phyloP scores from a whole-genome alignment of 352 stramenopile genomes.

The Phytophthora ramorum region DNA sequence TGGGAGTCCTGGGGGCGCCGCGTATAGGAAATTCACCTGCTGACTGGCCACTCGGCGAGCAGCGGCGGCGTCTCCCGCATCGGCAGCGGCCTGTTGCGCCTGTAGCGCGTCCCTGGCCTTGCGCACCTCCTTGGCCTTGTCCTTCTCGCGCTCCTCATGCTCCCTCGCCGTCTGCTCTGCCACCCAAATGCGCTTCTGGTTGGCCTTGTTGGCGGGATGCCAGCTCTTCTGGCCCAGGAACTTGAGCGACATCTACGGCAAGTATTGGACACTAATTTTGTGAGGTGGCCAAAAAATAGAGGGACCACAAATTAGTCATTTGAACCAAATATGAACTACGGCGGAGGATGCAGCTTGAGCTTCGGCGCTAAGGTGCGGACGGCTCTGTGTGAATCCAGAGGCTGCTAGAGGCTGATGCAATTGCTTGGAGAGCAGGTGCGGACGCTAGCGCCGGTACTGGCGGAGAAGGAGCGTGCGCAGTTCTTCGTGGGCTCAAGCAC shows the following conservation, averaged over 20 bases:
- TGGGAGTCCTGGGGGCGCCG: constrained; percentile 68
- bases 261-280: constrained; percentile 7
- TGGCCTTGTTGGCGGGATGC: constrained; percentile 80
- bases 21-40: constrained; percentile 82
- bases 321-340: constrained; percentile 35
- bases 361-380: constrained; percentile 45
- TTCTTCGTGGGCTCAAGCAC: constrained; percentile 75
- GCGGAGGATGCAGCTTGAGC: constrained; percentile 48
- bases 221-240: constrained; percentile 87
- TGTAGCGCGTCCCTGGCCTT: constrained; percentile 57
- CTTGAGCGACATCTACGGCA: constrained; percentile 66
- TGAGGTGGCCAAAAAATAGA: not conserved
- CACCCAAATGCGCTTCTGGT: constrained; percentile 89
- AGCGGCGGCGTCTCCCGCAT: constrained; percentile 59
- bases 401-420: not conserved
- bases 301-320: not conserved
- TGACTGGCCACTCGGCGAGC: constrained; percentile 49
- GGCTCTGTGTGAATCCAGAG: not conserved
- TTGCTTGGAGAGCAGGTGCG: constrained; percentile 46
- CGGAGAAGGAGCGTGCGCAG: constrained; percentile 63
- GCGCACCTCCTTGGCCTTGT: constrained; percentile 75
- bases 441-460: constrained; percentile 71
- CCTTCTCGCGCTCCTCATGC: constrained; percentile 53
- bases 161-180: constrained; percentile 76
- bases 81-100: constrained; percentile 67